These are phyloP conservation scores for Penicillium thymicola DNA, from an alignment of 2,329 filamentous ascomycete genomes.

Conservation along the genomic window DNA sequence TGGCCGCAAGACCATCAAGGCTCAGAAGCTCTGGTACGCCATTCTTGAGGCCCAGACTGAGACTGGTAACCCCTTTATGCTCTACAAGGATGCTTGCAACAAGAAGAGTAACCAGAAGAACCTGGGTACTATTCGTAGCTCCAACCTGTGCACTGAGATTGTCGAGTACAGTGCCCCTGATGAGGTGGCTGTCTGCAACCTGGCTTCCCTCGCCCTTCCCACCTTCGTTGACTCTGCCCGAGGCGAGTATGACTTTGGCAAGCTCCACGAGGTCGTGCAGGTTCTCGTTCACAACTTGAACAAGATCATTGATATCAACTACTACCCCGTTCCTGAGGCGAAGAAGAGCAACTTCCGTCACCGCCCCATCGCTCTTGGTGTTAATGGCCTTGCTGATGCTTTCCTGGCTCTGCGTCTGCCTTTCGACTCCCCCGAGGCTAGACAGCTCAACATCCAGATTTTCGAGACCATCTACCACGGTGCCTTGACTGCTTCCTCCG, in stretches of 20 bases:
- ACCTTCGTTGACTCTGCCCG: conserved; percentile 84
- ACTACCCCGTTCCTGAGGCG: conserved; percentile 95
- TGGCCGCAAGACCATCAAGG: conserved; percentile 87
- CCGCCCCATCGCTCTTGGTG: conserved; percentile 91
- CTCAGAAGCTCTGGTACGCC: conserved; percentile 99
- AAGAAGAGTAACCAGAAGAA: conserved; percentile 99
- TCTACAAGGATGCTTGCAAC: conserved; percentile 99
- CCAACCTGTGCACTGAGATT: conserved; percentile 98
- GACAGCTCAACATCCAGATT: conserved; percentile 93
- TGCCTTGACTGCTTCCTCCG: conserved; percentile 81
- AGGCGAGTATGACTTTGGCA: conserved; percentile 89
- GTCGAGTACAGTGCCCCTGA: conserved; percentile 96
- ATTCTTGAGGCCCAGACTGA: conserved; percentile 98
- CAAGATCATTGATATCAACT: conserved; percentile 97
- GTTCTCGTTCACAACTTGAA: conserved; percentile 94
- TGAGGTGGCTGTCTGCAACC: conserved; percentile 97
- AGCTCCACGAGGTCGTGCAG: conserved; percentile 90
- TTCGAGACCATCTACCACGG: conserved; percentile 99
- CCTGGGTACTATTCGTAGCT: conserved; percentile 95
- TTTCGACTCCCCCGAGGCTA: conserved; percentile 93
- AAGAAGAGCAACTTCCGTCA: conserved; percentile 96
- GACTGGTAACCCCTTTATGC: conserved; percentile 98
- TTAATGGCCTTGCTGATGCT: conserved; percentile 94
- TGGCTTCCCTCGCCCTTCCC: conserved; percentile 89
- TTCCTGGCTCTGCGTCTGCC: conserved; percentile 96